Evolutionary conservation across 164 flowering plant species (phyloP), one percentile per base, ranked within the genome.

Genomic region (Aristolochia fimbriata): DNA sequence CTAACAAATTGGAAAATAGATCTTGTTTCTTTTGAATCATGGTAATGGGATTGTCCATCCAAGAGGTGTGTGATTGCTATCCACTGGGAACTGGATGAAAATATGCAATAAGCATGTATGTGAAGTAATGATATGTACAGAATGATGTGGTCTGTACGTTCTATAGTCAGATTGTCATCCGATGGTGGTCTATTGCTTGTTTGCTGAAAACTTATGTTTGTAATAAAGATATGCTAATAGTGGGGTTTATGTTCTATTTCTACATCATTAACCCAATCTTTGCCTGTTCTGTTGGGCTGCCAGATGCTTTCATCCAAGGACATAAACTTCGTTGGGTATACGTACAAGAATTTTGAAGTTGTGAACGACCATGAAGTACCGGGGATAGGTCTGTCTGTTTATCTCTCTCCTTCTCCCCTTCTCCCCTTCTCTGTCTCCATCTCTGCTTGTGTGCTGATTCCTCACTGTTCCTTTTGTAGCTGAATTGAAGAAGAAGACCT

Each of bases 401-500:
- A 10, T 14, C n/a, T n/a, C n/a, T n/a, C n/a, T n/a, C 59, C 60
- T 61, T 5, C 13, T 54, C 33, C 25, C 19, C 16, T 14, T 22
- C 61, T 43, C 27, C 15, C 50, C 19, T 10, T 37, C 12, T 22
- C 27, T 21, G 1, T 25, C 33, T 16, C 31, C 58, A n/a, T 56
- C 17, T 13, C 22, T n/a, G 8, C 20, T 31, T 17, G 15, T 16
- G 6, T 2, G 30, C 45, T 31, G 9, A n/a, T 24, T 59, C 41
- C 59, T 33, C 55, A 30, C 47, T 55, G 49, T 23, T 14, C 57
- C 31, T 15, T 48, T 45, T 33, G 13, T 65, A 91, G 96, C 90
- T 76, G 96, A 91, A 68, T 61, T 91, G 71, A 91, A 82, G 88
- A 87, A 89, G 84, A 91, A 86, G 78, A 83, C 67, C 68, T 62